phyloP scores from a whole-genome alignment of 2,329 filamentous ascomycete genomes.

The Tolypocladium paradoxum region DNA sequence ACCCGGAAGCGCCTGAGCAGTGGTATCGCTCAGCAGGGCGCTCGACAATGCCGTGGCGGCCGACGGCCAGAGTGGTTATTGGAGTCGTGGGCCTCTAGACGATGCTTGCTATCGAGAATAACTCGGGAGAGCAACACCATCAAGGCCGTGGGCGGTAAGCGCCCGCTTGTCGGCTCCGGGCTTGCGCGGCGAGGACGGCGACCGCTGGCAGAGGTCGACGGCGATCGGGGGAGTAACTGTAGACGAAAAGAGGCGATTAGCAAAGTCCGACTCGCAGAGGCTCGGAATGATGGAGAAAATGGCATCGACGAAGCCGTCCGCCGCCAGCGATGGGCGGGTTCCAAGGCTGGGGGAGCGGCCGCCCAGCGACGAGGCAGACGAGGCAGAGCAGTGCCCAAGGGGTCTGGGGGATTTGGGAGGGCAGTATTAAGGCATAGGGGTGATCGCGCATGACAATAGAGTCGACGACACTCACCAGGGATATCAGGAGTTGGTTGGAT shows the following conservation, averaged over 20 bases:
- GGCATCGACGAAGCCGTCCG: slow-evolving; percentile 2
- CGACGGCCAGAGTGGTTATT: slow-evolving; percentile 10
- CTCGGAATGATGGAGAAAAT: background rate
- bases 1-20: slow-evolving; percentile 7
- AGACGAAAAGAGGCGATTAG: slow-evolving; percentile 3
- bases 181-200: slow-evolving; percentile 19
- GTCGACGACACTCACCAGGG: slow-evolving; percentile 26
- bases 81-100: slow-evolving; percentile 7
- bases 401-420: slow-evolving; percentile 10
- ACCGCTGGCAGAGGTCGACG: slow-evolving; percentile 5
- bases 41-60: slow-evolving; percentile 13
- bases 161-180: slow-evolving; percentile 16
- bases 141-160: slow-evolving; percentile 22
- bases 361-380: background rate
- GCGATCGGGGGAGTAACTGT: slow-evolving; percentile 7
- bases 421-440: slow-evolving; percentile 14
- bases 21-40: slow-evolving; percentile 15
- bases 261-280: background rate
- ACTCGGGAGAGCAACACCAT: slow-evolving; percentile 17
- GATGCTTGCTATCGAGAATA: slow-evolving; percentile 9
- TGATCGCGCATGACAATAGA: slow-evolving; percentile 26
- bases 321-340: background rate
- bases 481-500: slow-evolving; percentile 19
- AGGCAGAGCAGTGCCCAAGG: slow-evolving; percentile 7
- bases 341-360: slow-evolving; percentile 1